Evolutionary conservation across 2,329 filamentous ascomycete species (phyloP), one percentile per base, ranked within the genome.

Genomic region (Pseudogymnoascus sp.): DNA sequence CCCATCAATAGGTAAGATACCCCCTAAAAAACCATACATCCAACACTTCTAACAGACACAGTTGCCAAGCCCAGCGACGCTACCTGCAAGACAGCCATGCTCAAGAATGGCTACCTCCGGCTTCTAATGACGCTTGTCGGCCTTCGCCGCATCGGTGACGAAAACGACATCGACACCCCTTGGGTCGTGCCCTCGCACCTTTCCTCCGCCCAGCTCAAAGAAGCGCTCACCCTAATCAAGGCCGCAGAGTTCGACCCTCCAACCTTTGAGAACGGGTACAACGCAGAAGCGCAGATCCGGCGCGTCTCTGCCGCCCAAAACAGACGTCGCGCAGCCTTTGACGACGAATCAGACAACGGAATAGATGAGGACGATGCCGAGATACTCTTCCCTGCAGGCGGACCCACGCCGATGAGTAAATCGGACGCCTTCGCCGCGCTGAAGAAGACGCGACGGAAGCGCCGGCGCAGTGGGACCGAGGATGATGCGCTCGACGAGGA

Each of bases 51-150:
- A 63, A 74, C 63, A 23, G 6, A 60, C 49, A 52, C 41, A 71
- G 66, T 69, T n/a, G 63, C 70, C 35, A 70, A 71, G 66, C 61
- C 89, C 0, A 85, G 88, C 63, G 85, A 83, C 43, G 84, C 89
- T 52, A 80, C 83, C 59, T 85, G 87, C 41, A 86, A 87, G 60
- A 82, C 81, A 21, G 88, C 91, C 25, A 87, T 96, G 76, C 96
- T 96, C 79, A 96, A 91, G 72, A 96, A 97, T 74, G 87, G 90
- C 8, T 88, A 93, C 70, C 81, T 97, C 1, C 88, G 93, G 35
- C 85, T 97, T 1, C 82, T 99, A 3, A 88, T 97, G 83, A 88
- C 81, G 1, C 80, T 95, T 0, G 80, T 88, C 16, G 90, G 89
- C 0, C 84, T 96, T 65, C 81, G 88, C 69, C 81, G 87, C 3